Base-by-base conservation (phyloP, 2,329 filamentous ascomycete genomes). In the Cordyceps tenuipes region DNA sequence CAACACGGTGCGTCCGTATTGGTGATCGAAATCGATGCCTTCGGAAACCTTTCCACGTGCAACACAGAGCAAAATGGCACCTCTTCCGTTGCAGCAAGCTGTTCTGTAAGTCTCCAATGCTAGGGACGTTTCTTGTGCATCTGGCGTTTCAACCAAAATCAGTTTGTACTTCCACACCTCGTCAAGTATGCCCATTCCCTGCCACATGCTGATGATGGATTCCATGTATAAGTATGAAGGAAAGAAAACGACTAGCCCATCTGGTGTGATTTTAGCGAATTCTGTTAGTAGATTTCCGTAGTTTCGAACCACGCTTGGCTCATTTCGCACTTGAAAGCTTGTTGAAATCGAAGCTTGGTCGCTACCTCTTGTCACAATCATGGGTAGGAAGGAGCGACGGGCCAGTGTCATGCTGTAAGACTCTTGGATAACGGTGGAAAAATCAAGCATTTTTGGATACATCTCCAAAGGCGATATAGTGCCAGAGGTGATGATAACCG, bases 141-240 rank as follows among this genome's bases (percentile, higher is more conserved):
- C 94, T 0, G 94, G 94, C 0, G 95, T 99, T 77, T 99, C 94
- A 62, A 99, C 94, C 8, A 99, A 82, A 65, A 99, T 97, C 65
- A 99, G 82, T 73, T 99, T 99, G 79, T 96, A 97, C 73, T 96
- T 97, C 94, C 94, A 99, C 36, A 99, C 91, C 70, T 94, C 89
- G 74, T 99, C 94, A 41, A 99, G 79, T 64, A 97, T 96, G 29
- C 91, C 91, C 92, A 97, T 97, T 59, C 91, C 91, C 73, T 99
- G 94, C 94, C 94, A 99, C 86, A 96, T 96, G 71, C 89, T 93
- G 71, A 99, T 97, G 71, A 97, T 97, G 57, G 89, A 94, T 71
- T 99, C 94, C 94, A 99, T 97, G 76, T 99, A 99, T 1, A 99
- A 82, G 68, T 99, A 99, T 0, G 91, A 96, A 0, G 94, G 95